Percentiles rank a stretch among this genome's conserved stretches.
Conservation (phyloP, 2,329 filamentous ascomycete species). For the Cucurbitaria berberidis region DNA sequence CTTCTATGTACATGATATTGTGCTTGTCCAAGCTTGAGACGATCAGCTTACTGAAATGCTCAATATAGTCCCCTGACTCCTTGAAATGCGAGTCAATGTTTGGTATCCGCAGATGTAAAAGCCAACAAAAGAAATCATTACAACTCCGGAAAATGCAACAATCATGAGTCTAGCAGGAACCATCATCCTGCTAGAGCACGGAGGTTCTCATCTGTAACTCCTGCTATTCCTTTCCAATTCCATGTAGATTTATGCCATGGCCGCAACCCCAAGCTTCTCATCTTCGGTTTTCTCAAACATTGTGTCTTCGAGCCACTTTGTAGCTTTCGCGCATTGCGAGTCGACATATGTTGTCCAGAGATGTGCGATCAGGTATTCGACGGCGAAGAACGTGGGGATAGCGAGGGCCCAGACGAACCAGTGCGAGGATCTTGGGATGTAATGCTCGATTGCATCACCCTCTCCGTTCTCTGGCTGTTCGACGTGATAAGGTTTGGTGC, state of each 20-base stretch:
- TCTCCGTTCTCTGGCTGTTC: constrained; percentile 49
- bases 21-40: neutral
- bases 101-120: constrained; percentile 1
- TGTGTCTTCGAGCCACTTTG: constrained; percentile 55
- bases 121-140: constrained; percentile 1
- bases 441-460: constrained; percentile 50
- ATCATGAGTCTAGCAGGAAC: neutral
- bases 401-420: constrained; percentile 49
- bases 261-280: constrained; percentile 37
- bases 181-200: neutral
- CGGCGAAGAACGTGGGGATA: constrained; percentile 55
- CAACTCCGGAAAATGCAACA: neutral
- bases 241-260: constrained; percentile 28
- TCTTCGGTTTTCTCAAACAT: constrained; percentile 56
- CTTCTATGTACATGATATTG: neutral
- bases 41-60: neutral
- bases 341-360: constrained; percentile 62
- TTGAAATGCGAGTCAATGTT: constrained; percentile 3
- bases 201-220: neutral
- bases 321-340: constrained; percentile 56
- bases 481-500: constrained; percentile 51
- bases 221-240: neutral
- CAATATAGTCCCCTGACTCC: neutral
- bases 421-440: constrained; percentile 50
- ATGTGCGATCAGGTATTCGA: constrained; percentile 57